Evolutionary conservation across 2,329 filamentous ascomycete species (phyloP).

Genomic region (Monilinia laxa): DNA sequence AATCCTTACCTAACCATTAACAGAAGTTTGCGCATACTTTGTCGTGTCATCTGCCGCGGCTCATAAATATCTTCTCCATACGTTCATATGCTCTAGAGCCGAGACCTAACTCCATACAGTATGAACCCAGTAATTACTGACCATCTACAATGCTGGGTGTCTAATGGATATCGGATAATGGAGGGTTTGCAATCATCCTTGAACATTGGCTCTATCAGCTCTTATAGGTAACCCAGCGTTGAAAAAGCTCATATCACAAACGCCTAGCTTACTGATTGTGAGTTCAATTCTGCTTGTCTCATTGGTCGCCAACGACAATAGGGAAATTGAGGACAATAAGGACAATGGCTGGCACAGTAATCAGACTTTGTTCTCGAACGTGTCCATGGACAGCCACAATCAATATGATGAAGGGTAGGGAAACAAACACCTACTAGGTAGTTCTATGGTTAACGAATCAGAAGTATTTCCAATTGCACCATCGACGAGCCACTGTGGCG

Average conservation of each 20-base stretch:
- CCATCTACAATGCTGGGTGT: neutral
- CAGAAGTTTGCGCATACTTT: constrained; percentile 5
- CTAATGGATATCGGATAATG: neutral
- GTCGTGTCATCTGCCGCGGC: constrained; percentile 8
- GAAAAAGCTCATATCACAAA: neutral
- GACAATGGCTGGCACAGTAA: neutral
- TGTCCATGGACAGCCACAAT: constrained; percentile 2
- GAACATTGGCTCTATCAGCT: neutral
- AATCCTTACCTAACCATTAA: constrained; percentile 1
- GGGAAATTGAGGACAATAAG: neutral
- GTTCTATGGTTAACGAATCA: neutral
- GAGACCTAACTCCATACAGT: constrained; percentile 2
- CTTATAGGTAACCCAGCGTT: constrained; percentile 3
- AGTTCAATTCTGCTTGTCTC: neutral
- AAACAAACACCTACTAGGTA: neutral
- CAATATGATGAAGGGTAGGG: no score
- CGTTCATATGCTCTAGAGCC: constrained; percentile 16
- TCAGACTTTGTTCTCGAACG: neutral
- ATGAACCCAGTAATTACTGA: neutral
- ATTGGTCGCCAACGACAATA: neutral
- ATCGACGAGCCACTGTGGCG: constrained; percentile 5
- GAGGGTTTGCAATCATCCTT: neutral
- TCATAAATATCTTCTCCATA: constrained; percentile 3
- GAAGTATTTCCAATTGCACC: neutral
- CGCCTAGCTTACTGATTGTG: constrained; percentile 5